A percentile compares a stretch with the other conserved stretches of the same genome.
phyloP scores from a whole-genome alignment of 1,284 basidiomycete species.

The Pascua guehoae region DNA sequence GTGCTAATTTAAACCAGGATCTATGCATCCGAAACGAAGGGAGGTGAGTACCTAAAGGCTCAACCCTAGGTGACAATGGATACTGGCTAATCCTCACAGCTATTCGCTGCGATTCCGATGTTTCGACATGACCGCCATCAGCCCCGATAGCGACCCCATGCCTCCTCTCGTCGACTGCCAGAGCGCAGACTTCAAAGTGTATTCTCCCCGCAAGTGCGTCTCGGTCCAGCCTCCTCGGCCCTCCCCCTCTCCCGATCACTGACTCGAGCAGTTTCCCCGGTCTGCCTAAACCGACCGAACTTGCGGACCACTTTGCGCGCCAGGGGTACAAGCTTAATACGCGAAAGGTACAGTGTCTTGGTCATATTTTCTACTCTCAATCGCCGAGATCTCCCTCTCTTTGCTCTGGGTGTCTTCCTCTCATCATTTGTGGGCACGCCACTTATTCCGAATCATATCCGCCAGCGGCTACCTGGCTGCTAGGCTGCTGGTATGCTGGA shows the following conservation, averaged over 20 bases:
- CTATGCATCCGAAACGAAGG: slow-evolving; percentile 41
- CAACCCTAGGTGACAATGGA: too few species aligned
- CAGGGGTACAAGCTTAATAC: slow-evolving; percentile 47
- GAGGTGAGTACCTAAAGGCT: slow-evolving; percentile 18
- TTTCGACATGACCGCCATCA: slow-evolving; percentile 33
- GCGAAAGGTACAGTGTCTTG: slow-evolving; percentile 30
- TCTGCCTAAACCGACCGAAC: slow-evolving; percentile 35
- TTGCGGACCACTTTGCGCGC: slow-evolving; percentile 43
- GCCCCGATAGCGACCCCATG: slow-evolving; percentile 5
- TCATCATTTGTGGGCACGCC: too few species aligned
- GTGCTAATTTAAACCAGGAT: slow-evolving; percentile 23
- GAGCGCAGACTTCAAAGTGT: slow-evolving; percentile 36
- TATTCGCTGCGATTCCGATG: slow-evolving; percentile 38
- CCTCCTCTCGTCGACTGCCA: slow-evolving; percentile 27
- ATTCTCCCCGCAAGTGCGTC: slow-evolving; percentile 40
- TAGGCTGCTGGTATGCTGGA: too few species aligned
- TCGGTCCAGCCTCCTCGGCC: background rate
- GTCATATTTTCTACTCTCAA: too few species aligned
- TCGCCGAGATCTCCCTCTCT: too few species aligned
- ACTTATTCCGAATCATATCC: too few species aligned
- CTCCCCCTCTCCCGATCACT: too few species aligned
- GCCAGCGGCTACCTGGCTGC: too few species aligned
- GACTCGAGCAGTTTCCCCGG: slow-evolving; percentile 33
- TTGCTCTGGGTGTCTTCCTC: too few species aligned
- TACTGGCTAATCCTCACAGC: slow-evolving; percentile 8